Evolutionary conservation across 140 eudicot species (phyloP), one percentile per base, ranked within the genome.

Genomic region (Oenanthe javanica): DNA sequence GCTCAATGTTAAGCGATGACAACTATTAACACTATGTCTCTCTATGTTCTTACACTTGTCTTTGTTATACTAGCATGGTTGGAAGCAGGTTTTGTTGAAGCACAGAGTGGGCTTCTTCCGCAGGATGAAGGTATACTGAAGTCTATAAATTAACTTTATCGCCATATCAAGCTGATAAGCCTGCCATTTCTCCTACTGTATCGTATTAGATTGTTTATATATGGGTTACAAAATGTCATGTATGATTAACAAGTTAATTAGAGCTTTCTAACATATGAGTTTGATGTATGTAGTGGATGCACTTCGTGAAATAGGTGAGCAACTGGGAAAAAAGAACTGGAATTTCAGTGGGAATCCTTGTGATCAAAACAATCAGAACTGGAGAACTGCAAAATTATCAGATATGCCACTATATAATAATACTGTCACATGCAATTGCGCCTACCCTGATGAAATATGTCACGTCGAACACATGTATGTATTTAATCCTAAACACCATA

Each of bases 301-400:
- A 25, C 82, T 83, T 42, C 46, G 38, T 6, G 82, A 83, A 70
- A 83, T 83, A 50, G 85, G 72, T 6, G 46, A 78, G 2, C 82
- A 83, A 48, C 59, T 83, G 78, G 79, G 82, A 25, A 83, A 83
- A 71, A 66, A 70, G 57, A 79, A 78, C 82, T 83, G 85, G 85
- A 14, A 83, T 42, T 83, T 83, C 19, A 36, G 1, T 48, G n/a
- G 14, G 57, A 83, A 83, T 79, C 85, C 85, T 50, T 83, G 85
- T 57, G 74, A 78, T 55, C 51, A 21, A 36, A 67, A 42, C 31
- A n/a, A 8, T 59, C 67, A 10, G 15, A 76, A 25, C 45, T 83
- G 85, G 85, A 47, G 9, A 11, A 59, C 77, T 48, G 70, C 77
- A 11, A 46, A 36, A 1, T 14, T 9, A 36, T 36, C 23, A 0